Conservation (phyloP, 2,329 filamentous ascomycete genomes). For the Alternaria arbusti region DNA sequence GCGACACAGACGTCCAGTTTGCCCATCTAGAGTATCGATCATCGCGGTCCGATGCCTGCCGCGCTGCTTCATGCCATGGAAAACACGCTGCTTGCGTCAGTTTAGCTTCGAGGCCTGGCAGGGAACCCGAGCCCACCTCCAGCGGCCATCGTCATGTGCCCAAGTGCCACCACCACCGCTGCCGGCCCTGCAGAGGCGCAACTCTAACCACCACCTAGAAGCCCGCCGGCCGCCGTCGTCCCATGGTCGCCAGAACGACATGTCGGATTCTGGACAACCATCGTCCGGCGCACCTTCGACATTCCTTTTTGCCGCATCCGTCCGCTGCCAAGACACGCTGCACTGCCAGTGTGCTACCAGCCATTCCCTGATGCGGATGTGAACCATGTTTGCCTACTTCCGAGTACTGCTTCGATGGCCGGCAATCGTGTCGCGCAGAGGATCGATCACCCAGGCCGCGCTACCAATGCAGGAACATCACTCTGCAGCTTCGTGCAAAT, state of each 20-base stretch:
- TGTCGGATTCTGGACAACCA: not conserved
- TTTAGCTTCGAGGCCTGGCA: not conserved
- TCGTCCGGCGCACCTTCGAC: not conserved
- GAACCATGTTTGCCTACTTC: not conserved
- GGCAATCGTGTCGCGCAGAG: slow-evolving; percentile 1
- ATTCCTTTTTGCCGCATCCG: not conserved
- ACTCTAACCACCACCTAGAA: not conserved
- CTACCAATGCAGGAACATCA: slow-evolving; percentile 18
- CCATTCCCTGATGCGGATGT: not conserved
- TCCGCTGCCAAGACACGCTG: slow-evolving; percentile 7
- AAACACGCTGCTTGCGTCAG: slow-evolving; percentile 11
- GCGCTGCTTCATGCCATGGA: slow-evolving; percentile 4
- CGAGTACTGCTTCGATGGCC: not conserved
- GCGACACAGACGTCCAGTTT: slow-evolving; percentile 23
- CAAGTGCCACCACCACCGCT: not conserved
- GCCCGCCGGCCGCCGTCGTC: slow-evolving; percentile 4
- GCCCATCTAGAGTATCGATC: slow-evolving; percentile 20
- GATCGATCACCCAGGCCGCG: not conserved
- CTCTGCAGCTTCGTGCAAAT: slow-evolving; percentile 17
- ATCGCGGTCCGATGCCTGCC: slow-evolving; percentile 13
- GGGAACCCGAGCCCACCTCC: not conserved
- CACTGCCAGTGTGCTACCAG: not conserved
- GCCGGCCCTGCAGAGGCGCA: not conserved
- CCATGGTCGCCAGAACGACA: slow-evolving; percentile 1
- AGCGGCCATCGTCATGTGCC: slow-evolving; percentile 5